These are phyloP conservation scores for Mycena filopes DNA, from an alignment of 768 basidiomycete genomes.

Conservation along the genomic window DNA sequence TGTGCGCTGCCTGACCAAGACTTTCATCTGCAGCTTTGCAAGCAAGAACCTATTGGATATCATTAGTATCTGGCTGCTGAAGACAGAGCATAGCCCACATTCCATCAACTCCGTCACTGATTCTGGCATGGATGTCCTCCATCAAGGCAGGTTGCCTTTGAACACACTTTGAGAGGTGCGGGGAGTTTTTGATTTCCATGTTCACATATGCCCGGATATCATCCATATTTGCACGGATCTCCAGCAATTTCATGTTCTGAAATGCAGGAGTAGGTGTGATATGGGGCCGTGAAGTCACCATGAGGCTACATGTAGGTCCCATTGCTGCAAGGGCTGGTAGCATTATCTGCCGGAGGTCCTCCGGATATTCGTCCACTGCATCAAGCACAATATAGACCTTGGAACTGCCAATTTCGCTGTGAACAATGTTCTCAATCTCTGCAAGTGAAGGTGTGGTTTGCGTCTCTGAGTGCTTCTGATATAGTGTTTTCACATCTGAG, in stretches of 20 bases:
- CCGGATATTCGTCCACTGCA: slow-evolving; percentile 12
- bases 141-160: too few species aligned
- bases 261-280: background rate
- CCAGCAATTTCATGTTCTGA: background rate
- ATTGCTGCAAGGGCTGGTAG: background rate
- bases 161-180: too few species aligned
- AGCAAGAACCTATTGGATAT: too few species aligned
- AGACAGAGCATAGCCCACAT: too few species aligned
- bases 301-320: background rate
- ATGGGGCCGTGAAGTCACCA: slow-evolving; percentile 7
- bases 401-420: background rate
- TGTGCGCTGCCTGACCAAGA: too few species aligned
- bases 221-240: background rate
- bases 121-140: too few species aligned
- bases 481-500: background rate
- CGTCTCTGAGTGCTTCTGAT: background rate
- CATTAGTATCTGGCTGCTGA: too few species aligned
- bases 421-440: background rate
- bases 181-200: too few species aligned
- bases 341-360: background rate
- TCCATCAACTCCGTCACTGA: too few species aligned
- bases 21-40: too few species aligned
- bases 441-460: background rate
- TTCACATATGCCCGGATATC: slow-evolving; percentile 2
- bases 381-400: slow-evolving; percentile 1